Percentiles rank a stretch among this genome's conserved stretches.
Evolutionary conservation across 2,329 filamentous ascomycete species (phyloP).

Genomic region (Botrytis squamosa): DNA sequence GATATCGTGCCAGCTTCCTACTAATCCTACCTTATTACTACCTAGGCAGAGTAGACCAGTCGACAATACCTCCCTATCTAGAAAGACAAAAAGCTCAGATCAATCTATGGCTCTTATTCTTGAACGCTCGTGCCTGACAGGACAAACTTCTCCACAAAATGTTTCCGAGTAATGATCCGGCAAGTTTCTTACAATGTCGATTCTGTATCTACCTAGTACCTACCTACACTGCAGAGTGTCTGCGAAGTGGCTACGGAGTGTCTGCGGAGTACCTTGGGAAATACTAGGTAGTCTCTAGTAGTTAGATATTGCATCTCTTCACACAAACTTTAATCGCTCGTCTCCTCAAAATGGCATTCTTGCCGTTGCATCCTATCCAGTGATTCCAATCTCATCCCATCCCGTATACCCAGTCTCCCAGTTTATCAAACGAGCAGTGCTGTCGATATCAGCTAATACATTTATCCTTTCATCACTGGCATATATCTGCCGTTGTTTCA

Average conservation of each 20-base stretch:
- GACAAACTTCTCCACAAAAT: constrained; percentile 2
- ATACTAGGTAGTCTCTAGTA: neutral
- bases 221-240: neutral
- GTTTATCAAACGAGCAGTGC: neutral
- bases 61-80: neutral
- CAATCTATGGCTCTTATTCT: neutral
- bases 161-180: neutral
- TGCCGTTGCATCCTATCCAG: neutral
- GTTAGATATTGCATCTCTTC: neutral
- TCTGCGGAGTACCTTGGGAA: neutral
- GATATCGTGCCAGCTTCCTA: neutral
- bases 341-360: neutral
- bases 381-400: neutral
- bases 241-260: neutral
- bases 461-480: neutral
- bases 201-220: neutral
- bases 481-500: constrained; percentile 20
- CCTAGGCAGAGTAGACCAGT: neutral
- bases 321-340: neutral
- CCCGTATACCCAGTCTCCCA: no score
- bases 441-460: neutral
- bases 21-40: no score
- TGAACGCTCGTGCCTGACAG: constrained; percentile 8
- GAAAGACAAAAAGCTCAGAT: neutral
- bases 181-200: neutral